Evolutionary conservation across 208 protist genomes (phyloP), one percentile per base, ranked within the genome.

Genomic region (Angomonas ambiguus): DNA sequence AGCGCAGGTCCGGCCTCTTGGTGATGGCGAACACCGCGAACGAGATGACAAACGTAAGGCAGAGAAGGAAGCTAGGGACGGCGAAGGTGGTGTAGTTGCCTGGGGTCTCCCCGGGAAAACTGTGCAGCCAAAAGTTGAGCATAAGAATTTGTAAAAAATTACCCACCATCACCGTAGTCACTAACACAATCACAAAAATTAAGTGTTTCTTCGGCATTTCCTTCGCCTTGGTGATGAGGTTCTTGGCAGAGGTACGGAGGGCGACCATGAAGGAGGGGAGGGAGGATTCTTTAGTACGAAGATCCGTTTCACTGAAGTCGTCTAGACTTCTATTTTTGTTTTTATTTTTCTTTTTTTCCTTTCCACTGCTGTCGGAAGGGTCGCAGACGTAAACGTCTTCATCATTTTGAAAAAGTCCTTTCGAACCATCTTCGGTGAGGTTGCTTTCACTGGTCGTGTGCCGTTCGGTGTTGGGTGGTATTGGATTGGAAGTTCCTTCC

Each of bases 61-160:
- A 64, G 56, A 89, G 92, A 41, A 90, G 55, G 34, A 94, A 77
- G 20, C 74, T 72, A 2, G 85, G 78, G 24, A 92, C 67, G 18
- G 83, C 83, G 34, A 94, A 83, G 49, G 81, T 78, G 0, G 85
- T 91, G 76, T 86, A 91, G 70, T 88, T 91, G 10, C 88, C 85
- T 0, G 85, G 74, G 13, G 73, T 65, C 61, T 80, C 83, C 5
- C 75, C 67, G 5, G 85, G 83, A 60, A 94, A 94, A 18, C 71
- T 76, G 34, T 67, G 59, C 32, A 92, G 76, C 85, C 88, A 94
- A 73, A 92, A 92, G 72, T 94, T 94, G 3, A 94, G 70, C 76
- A 88, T 86, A 57, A 94, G 76, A 20, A 94, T 88, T 64, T 94
- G 85, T 78, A 94, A 79, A 1, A 82, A 67, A 71, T 92, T 92